Percentiles rank a stretch among this genome's conserved stretches.
Conservation (phyloP, 2,329 filamentous ascomycete species). For the Trematosphaeria pertusa region DNA sequence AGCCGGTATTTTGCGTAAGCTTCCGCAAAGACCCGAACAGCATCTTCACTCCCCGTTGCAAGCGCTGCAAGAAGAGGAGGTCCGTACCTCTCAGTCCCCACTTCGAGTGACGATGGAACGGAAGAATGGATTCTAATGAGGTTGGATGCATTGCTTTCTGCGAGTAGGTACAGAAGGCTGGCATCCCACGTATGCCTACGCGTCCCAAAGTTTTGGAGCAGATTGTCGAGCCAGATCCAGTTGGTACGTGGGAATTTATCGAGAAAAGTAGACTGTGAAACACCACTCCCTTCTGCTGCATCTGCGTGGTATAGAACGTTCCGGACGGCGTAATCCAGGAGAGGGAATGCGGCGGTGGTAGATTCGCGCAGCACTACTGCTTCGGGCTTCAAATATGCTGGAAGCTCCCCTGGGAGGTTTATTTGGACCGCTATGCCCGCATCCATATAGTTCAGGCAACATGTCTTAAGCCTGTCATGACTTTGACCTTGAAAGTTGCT, state of each 20-base stretch:
- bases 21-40: conserved; percentile 15
- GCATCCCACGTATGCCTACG: conserved; percentile 6
- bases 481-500: conserved; percentile 40
- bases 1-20: background rate
- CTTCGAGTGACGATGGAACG: conserved; percentile 4
- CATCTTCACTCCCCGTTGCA: conserved; percentile 31
- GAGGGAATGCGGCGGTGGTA: conserved; percentile 44
- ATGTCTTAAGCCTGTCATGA: conserved; percentile 54
- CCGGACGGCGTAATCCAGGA: conserved; percentile 54
- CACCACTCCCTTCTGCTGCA: conserved; percentile 29
- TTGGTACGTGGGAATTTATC: conserved; percentile 22
- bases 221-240: conserved; percentile 40
- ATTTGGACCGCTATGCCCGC: conserved; percentile 20
- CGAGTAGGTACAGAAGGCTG: conserved; percentile 9
- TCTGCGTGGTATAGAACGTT: conserved; percentile 54
- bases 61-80: conserved; percentile 46
- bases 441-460: conserved; percentile 51
- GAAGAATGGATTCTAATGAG: conserved; percentile 37
- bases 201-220: conserved; percentile 34
- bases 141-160: conserved; percentile 7
- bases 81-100: conserved; percentile 22
- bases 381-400: conserved; percentile 14
- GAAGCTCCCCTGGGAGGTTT: conserved; percentile 8
- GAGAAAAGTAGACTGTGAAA: conserved; percentile 22
- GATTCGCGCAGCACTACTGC: conserved; percentile 3